Percentiles rank a stretch among this genome's conserved stretches.
phyloP scores from a whole-genome alignment of 2,329 filamentous ascomycete species.

The Ceratocystiopsis minuta region DNA sequence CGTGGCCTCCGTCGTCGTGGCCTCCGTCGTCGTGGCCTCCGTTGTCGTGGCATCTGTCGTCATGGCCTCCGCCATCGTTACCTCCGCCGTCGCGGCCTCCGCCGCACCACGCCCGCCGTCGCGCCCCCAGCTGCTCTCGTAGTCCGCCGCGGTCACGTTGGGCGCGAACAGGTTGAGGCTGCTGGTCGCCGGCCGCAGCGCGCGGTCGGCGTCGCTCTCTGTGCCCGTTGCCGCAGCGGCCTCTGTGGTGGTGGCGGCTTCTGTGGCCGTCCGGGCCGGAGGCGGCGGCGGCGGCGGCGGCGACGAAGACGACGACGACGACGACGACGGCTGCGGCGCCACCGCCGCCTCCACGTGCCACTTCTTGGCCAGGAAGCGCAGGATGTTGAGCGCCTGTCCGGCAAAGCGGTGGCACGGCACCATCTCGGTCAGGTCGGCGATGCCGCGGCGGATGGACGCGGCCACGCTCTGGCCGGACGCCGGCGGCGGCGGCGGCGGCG shows the following conservation, averaged over 20 bases:
- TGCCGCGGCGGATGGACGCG: constrained; percentile 32
- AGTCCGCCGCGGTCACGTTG: constrained; percentile 28
- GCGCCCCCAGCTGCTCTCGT: constrained; percentile 30
- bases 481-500: too few relatives aligned
- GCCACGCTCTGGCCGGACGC: constrained; percentile 22
- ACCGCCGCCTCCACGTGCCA: constrained; percentile 39
- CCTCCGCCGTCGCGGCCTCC: background rate
- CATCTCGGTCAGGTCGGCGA: constrained; percentile 42
- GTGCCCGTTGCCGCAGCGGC: too few relatives aligned
- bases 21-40: too few relatives aligned
- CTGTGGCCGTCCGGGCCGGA: too few relatives aligned
- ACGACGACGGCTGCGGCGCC: constrained; percentile 4
- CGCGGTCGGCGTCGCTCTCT: background rate
- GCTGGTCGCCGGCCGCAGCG: constrained; percentile 27
- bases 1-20: background rate
- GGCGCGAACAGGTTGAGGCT: constrained; percentile 41
- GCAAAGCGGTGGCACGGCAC: constrained; percentile 41
- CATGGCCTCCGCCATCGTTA: too few relatives aligned
- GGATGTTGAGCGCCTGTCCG: constrained; percentile 40
- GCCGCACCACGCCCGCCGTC: too few relatives aligned
- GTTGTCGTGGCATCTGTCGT: too few relatives aligned
- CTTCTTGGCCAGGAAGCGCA: constrained; percentile 37
- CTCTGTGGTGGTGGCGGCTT: too few relatives aligned
- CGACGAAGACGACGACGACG: background rate
- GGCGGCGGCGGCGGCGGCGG: too few relatives aligned